phyloP scores from a whole-genome alignment of 306 rosid genomes.

The Prinsepia uniflora region DNA sequence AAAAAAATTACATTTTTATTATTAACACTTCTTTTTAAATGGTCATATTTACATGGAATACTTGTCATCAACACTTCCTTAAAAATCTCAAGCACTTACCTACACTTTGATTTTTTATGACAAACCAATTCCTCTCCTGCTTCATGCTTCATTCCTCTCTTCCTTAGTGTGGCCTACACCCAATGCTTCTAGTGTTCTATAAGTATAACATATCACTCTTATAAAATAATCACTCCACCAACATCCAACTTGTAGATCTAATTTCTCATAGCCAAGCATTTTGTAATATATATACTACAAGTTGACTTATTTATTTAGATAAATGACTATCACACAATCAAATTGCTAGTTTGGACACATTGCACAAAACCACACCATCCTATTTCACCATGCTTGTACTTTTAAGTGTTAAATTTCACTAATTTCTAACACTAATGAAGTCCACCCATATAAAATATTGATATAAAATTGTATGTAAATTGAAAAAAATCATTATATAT shows the following conservation, averaged over 20 bases:
- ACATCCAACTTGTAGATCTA: not conserved
- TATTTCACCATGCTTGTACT: not conserved
- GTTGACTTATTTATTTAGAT: constrained; percentile 3
- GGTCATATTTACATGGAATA: not conserved
- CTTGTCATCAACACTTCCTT: not conserved
- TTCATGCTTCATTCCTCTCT: too few relatives aligned
- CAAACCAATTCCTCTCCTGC: not conserved
- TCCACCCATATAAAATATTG: not conserved
- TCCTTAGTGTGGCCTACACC: not conserved
- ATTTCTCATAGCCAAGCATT: not conserved
- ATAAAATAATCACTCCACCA: constrained; percentile 5
- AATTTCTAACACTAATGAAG: not conserved
- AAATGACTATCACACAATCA: not conserved
- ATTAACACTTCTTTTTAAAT: not conserved
- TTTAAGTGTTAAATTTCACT: not conserved
- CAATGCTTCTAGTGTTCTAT: not conserved
- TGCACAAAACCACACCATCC: constrained; percentile 3
- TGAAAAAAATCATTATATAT: not conserved
- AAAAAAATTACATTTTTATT: too few relatives aligned
- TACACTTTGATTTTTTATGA: too few relatives aligned
- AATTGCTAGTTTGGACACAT: not conserved
- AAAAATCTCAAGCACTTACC: not conserved
- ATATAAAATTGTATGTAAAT: not conserved
- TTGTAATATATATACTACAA: not conserved
- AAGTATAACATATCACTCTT: not conserved